Conservation (phyloP, 495 filamentous ascomycete genomes). For the Mytilinidion resinicola region DNA sequence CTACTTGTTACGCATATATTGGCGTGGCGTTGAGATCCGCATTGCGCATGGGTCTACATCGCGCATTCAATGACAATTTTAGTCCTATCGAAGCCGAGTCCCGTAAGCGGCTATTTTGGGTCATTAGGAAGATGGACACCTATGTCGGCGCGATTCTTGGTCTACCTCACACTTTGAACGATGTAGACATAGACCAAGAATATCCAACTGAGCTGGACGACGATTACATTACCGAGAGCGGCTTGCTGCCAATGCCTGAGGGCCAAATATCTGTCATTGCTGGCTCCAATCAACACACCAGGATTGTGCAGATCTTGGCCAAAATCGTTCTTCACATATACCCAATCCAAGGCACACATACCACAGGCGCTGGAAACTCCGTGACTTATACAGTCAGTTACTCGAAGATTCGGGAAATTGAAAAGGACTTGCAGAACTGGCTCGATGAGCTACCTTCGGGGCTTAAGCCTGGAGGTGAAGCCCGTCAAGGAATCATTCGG, state of each 20-base stretch:
- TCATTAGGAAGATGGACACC: slow-evolving; percentile 86
- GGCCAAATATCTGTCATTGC: slow-evolving; percentile 68
- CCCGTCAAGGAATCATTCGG: slow-evolving; percentile 67
- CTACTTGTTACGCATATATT: slow-evolving; percentile 88
- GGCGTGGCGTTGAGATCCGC: slow-evolving; percentile 84
- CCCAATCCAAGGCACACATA: slow-evolving; percentile 60
- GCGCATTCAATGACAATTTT: slow-evolving; percentile 66
- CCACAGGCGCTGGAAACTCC: slow-evolving; percentile 35
- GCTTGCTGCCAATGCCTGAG: slow-evolving; percentile 67
- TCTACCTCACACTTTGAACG: slow-evolving; percentile 73
- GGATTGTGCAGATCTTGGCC: slow-evolving; percentile 66
- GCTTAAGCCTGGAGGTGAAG: slow-evolving; percentile 69
- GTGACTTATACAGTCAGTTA: slow-evolving; percentile 80
- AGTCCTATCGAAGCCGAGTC: slow-evolving; percentile 79
- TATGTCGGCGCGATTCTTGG: slow-evolving; percentile 87
- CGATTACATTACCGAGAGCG: slow-evolving; percentile 76
- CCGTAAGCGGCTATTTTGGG: slow-evolving; percentile 82
- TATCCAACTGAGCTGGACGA: slow-evolving; percentile 82
- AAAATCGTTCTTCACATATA: slow-evolving; percentile 90
- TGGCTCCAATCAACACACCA: slow-evolving; percentile 79
- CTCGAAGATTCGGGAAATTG: slow-evolving; percentile 82
- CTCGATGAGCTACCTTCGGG: slow-evolving; percentile 67
- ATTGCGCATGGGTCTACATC: slow-evolving; percentile 81
- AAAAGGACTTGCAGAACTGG: slow-evolving; percentile 78
- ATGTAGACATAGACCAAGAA: slow-evolving; percentile 89